Evolutionary conservation across 2,329 filamentous ascomycete species (phyloP).

Genomic region (Teratosphaeria epicoccoides): DNA sequence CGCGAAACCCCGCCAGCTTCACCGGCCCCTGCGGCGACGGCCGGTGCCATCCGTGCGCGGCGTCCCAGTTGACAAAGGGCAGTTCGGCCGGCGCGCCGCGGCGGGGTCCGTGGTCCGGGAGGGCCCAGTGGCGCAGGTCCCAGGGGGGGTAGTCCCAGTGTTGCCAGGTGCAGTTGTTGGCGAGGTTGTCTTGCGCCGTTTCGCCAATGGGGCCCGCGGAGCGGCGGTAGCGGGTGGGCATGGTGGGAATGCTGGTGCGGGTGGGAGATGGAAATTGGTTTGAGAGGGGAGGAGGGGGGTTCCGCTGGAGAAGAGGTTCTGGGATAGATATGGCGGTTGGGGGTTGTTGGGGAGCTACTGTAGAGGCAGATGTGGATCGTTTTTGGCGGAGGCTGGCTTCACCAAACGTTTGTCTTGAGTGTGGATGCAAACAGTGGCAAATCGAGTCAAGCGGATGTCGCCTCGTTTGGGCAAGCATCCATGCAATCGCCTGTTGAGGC

Average conservation of each 20-base stretch:
- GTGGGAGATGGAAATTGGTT: not conserved
- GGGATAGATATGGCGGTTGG: too few species aligned
- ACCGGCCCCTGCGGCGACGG: conserved; percentile 9
- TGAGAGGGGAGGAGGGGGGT: too few species aligned
- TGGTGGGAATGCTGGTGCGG: not conserved
- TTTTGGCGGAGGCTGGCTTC: not conserved
- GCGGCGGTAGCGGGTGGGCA: not conserved
- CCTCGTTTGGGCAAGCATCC: not conserved
- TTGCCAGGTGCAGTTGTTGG: not conserved
- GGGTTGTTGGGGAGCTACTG: too few species aligned
- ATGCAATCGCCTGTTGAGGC: not conserved
- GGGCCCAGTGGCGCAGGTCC: conserved; percentile 1
- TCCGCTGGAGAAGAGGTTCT: too few species aligned
- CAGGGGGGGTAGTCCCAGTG: conserved; percentile 2
- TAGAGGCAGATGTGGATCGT: not conserved
- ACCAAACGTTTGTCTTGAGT: not conserved
- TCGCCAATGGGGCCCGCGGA: not conserved
- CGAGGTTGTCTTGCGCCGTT: not conserved
- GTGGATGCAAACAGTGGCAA: not conserved
- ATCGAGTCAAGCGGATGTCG: not conserved
- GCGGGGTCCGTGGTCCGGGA: conserved; percentile 8
- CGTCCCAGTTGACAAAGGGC: conserved; percentile 17
- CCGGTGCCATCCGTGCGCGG: conserved; percentile 11
- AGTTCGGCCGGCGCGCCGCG: conserved; percentile 18
- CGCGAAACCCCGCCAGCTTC: conserved; percentile 14